Evolutionary conservation across 495 filamentous ascomycete genomes (phyloP), one percentile per base, ranked within the genome.

Genomic region (Penicillium taxi): DNA sequence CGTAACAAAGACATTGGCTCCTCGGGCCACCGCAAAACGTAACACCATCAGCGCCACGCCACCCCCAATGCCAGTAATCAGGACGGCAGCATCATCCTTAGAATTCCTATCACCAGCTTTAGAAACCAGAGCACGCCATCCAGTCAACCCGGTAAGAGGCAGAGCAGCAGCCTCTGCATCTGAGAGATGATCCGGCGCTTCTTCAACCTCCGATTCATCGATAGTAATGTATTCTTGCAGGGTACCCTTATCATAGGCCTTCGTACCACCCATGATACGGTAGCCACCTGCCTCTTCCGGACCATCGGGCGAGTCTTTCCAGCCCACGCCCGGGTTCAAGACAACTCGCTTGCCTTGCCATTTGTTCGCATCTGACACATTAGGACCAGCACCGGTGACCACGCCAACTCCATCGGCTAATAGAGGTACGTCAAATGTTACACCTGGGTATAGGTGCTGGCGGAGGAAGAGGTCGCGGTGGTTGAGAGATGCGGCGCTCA

Each of bases 401-500:
- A 68, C 56, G 18, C 86, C 89, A 41, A 68, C 75, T 18, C 84
- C 89, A 54, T 96, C 89, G 25, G 86, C 74, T 18, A 90, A 69
- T 17, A 95, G 62, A 0, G 89, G 86, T 19, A 74, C 59, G 32
- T 73, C 65, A 57, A 93, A 94, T 11, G 84, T 77, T 40, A 82
- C 77, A 33, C 74, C 78, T 1, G 89, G 89, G 69, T 96, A 96
- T 8, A 94, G 77, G 50, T 87, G 81, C 53, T 90, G 86, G 37
- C 88, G 84, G 59, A 91, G 81, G 70, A 94, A 94, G 49, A 89
- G 73, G 58, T 95, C 88, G 36, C 86, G 82, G 66, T 94, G 89
- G 64, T 95, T 96, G 36, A 95, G 78, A 11, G 88, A 77, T 6
- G 80, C 82, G 27, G 86, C 82, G 21, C 71, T 70, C 51, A 95